A percentile compares a stretch with the other conserved stretches of the same genome.
Evolutionary conservation across 805 yeast species (phyloP).

Genomic region (Lipomyces lipofer): DNA sequence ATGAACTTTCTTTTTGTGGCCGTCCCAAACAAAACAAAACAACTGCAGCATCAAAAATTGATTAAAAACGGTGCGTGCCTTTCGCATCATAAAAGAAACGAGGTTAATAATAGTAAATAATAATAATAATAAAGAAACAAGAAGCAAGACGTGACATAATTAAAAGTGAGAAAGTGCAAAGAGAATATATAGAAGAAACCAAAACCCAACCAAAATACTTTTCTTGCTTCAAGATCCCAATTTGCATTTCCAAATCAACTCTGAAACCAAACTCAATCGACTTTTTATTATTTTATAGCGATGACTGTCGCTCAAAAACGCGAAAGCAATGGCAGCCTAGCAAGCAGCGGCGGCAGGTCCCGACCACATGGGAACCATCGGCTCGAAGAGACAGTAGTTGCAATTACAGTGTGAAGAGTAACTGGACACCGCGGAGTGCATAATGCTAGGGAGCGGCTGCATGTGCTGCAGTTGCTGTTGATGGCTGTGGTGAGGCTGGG

Average conservation of each 20-base stretch:
- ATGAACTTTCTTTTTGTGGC: no score
- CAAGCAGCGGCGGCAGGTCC: constrained; percentile 27
- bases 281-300: neutral
- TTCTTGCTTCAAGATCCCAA: no score
- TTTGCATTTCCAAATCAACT: no score
- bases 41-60: neutral
- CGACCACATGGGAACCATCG: constrained; percentile 10
- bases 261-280: neutral
- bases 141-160: neutral
- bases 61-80: neutral
- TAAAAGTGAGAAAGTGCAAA: neutral
- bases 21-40: neutral
- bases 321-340: constrained; percentile 1
- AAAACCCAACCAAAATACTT: constrained; percentile 2
- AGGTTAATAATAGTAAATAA: neutral
- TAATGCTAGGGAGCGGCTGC: constrained; percentile 13
- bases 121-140: neutral
- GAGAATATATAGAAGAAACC: neutral
- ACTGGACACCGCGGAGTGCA: constrained; percentile 2
- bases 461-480: constrained; percentile 10
- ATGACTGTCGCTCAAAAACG: neutral
- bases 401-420: constrained; percentile 23
- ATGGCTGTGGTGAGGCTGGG: constrained; percentile 3
- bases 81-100: no score
- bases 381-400: constrained; percentile 25